Conservation (phyloP, 1,139 yeast genomes). For the Pichia sp. region DNA sequence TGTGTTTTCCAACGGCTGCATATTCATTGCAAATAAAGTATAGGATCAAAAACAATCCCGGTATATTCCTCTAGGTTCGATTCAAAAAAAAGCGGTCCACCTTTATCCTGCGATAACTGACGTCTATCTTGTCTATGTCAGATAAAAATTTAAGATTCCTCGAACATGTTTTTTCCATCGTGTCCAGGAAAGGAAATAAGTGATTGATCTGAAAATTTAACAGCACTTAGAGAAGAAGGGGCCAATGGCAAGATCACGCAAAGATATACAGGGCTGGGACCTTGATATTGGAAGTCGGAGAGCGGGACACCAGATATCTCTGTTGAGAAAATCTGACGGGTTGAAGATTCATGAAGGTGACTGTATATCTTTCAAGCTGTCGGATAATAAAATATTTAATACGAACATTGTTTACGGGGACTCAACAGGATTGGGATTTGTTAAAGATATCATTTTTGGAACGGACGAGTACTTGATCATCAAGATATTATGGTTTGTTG, state of each 20-base stretch:
- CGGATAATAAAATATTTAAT: background rate
- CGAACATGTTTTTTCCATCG: too few relatives aligned
- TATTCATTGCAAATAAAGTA: too few relatives aligned
- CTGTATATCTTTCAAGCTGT: conserved; percentile 24
- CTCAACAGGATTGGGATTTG: conserved; percentile 26
- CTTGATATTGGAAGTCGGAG: conserved; percentile 1
- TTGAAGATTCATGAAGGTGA: conserved; percentile 36
- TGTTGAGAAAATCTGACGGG: conserved; percentile 27
- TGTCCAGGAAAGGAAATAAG: too few relatives aligned
- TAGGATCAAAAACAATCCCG: too few relatives aligned
- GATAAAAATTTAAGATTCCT: too few relatives aligned
- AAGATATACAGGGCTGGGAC: conserved; percentile 21
- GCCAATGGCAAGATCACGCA: conserved; percentile 16
- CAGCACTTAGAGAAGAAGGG: too few relatives aligned
- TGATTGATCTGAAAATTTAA: too few relatives aligned
- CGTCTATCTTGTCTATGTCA: too few relatives aligned
- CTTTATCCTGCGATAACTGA: too few relatives aligned
- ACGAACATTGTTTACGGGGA: background rate
- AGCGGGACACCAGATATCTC: conserved; percentile 7
- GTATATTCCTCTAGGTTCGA: too few relatives aligned
- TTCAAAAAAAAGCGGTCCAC: too few relatives aligned
- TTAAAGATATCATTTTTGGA: conserved; percentile 36
- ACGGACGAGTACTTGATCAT: conserved; percentile 32
- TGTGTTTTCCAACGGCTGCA: too few relatives aligned
- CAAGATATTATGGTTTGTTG: conserved; percentile 31